These are phyloP conservation scores for Leersia perrieri DNA, from an alignment of 176 grass and related monocot species.

Conservation along the genomic window DNA sequence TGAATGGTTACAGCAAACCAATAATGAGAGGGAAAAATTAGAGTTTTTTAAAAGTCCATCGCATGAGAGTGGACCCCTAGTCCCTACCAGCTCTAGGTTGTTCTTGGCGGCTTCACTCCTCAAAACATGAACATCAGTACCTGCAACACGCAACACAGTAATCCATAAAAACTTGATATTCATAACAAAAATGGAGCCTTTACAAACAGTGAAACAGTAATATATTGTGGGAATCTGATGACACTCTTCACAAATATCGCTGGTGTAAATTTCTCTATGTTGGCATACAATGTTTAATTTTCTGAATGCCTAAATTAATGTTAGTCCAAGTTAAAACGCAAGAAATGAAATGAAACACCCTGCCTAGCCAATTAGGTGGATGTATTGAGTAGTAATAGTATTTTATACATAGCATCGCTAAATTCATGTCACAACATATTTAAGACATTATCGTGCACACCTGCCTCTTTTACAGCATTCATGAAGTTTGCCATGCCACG, in stretches of 20 bases:
- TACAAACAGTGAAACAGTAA: neutral
- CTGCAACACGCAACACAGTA: conserved; percentile 57
- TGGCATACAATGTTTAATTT: conserved; percentile 6
- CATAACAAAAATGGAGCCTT: neutral
- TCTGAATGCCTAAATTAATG: conserved; percentile 4
- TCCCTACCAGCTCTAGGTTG: conserved; percentile 96
- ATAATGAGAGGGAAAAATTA: neutral
- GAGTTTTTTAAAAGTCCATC: neutral
- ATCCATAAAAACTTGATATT: neutral
- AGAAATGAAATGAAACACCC: neutral
- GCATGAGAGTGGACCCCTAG: conserved; percentile 16
- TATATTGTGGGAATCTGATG: neutral
- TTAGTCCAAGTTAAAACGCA: conserved; percentile 4
- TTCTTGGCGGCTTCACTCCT: conserved; percentile 81
- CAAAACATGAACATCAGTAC: conserved; percentile 90
- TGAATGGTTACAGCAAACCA: neutral
- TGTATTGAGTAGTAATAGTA: neutral
- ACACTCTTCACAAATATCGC: conserved; percentile 1
- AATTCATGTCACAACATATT: conserved; percentile 7
- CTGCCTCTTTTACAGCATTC: conserved; percentile 65
- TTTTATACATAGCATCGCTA: neutral
- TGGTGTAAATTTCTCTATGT: neutral
- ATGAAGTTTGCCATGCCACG: conserved; percentile 85
- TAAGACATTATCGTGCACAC: conserved; percentile 62
- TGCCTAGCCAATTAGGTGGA: neutral